These are phyloP conservation scores for Arthrobotrys megalospora DNA, from an alignment of 2,329 filamentous ascomycete genomes.

Conservation along the genomic window DNA sequence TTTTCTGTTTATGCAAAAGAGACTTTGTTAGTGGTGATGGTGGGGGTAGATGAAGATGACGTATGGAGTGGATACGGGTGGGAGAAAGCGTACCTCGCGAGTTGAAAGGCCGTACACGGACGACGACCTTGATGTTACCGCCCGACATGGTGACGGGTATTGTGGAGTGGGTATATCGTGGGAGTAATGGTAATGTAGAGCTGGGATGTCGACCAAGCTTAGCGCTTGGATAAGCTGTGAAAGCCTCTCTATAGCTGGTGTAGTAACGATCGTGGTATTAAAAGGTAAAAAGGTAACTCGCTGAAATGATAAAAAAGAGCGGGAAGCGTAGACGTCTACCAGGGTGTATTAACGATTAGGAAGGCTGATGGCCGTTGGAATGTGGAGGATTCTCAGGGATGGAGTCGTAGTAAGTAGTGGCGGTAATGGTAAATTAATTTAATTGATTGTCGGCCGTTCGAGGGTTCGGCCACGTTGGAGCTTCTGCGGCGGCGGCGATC, in stretches of 20 bases:
- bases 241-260: conserved; percentile 14
- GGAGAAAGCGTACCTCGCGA: conserved; percentile 77
- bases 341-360: neutral
- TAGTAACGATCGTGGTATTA: conserved; percentile 15
- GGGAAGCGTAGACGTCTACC: conserved; percentile 1
- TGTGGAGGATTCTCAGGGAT: neutral
- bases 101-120: conserved; percentile 96
- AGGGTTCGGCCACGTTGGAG: conserved; percentile 15
- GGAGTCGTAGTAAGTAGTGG: neutral
- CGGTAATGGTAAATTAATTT: neutral
- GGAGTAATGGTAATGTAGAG: neutral
- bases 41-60: neutral
- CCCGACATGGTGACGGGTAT: conserved; percentile 45
- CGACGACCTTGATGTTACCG: conserved; percentile 99
- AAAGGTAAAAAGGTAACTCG: neutral
- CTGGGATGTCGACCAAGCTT: conserved; percentile 22
- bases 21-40: neutral
- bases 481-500: conserved; percentile 16
- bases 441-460: conserved; percentile 17
- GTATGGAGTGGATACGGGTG: conserved; percentile 23
- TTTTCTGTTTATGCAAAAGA: conserved; percentile 74
- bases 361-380: neutral
- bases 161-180: conserved; percentile 4
- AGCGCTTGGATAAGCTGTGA: conserved; percentile 19
- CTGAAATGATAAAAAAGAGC: neutral